A percentile compares a stretch with the other conserved stretches of the same genome.
These are phyloP conservation scores for Cytidiella melzeri DNA, from an alignment of 768 basidiomycete species.

Conservation along the genomic window DNA sequence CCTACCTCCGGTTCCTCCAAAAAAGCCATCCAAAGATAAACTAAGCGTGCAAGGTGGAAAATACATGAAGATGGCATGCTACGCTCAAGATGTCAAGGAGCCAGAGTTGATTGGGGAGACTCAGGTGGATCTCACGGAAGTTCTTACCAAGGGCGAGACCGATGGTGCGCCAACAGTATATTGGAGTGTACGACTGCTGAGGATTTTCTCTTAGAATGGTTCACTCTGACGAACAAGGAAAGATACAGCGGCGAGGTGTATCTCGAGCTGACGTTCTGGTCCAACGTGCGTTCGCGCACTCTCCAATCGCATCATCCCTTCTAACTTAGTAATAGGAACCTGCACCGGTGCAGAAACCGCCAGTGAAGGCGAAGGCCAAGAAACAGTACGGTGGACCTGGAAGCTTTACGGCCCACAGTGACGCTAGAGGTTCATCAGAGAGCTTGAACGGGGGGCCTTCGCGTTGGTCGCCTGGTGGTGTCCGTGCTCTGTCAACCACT, in stretches of 20 bases:
- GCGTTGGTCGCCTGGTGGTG: neutral
- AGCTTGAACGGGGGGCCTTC: neutral
- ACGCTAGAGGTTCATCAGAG: neutral
- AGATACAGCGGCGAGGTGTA: conserved; percentile 96
- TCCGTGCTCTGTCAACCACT: neutral
- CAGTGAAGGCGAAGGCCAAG: conserved; percentile 40
- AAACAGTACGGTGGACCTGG: conserved; percentile 76
- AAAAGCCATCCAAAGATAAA: conserved; percentile 53
- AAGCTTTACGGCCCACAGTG: conserved; percentile 40
- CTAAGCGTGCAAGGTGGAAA: conserved; percentile 64
- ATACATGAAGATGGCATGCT: conserved; percentile 78
- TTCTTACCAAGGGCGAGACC: conserved; percentile 90
- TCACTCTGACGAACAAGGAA: conserved; percentile 82
- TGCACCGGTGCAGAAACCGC: conserved; percentile 63
- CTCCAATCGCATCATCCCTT: neutral
- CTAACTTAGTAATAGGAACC: conserved; percentile 48
- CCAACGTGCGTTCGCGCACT: conserved; percentile 54
- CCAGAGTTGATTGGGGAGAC: conserved; percentile 94
- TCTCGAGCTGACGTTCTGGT: conserved; percentile 95
- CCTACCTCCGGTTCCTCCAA: conserved; percentile 50
- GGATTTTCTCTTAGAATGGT: conserved; percentile 71
- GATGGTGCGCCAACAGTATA: conserved; percentile 77
- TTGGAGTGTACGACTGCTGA: no score
- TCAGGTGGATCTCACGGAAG: conserved; percentile 82
- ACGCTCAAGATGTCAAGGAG: conserved; percentile 91